Evolutionary conservation across 371 early-diverging fungal genomes (phyloP).

Genomic region (Circinella umbellata): DNA sequence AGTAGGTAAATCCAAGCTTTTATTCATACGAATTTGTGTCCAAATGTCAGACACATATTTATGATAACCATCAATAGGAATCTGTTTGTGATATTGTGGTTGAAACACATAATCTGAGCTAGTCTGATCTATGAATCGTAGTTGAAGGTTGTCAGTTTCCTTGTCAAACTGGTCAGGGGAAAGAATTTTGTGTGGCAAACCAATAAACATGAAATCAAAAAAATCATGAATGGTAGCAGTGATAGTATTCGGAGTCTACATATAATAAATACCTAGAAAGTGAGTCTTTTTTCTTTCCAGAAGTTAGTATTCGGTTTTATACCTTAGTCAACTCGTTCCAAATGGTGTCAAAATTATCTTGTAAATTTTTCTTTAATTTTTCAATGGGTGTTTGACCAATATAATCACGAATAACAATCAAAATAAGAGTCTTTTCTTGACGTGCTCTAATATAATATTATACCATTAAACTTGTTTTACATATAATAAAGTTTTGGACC

Average conservation of each 20-base stretch:
- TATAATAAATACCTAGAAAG: no score
- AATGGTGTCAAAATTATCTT: slow-evolving; percentile 84
- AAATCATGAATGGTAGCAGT: slow-evolving; percentile 72
- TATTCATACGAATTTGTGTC: slow-evolving; percentile 91
- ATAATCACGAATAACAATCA: slow-evolving; percentile 97
- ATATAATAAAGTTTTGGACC: neutral
- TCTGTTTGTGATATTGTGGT: slow-evolving; percentile 85
- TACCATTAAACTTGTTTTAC: neutral
- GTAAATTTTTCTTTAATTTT: slow-evolving; percentile 75
- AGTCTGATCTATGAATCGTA: slow-evolving; percentile 76
- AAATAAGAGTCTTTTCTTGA: slow-evolving; percentile 82
- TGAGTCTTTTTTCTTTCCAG: slow-evolving; percentile 23
- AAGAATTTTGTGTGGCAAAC: slow-evolving; percentile 90
- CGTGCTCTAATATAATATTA: slow-evolving; percentile 36
- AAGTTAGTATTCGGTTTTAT: no score
- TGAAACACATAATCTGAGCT: slow-evolving; percentile 84
- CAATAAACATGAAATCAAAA: slow-evolving; percentile 92
- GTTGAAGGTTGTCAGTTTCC: slow-evolving; percentile 70
- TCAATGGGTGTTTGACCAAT: slow-evolving; percentile 73
- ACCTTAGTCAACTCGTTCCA: slow-evolving; percentile 85
- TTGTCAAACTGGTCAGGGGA: slow-evolving; percentile 84
- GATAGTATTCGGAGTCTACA: no score
- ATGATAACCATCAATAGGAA: slow-evolving; percentile 95
- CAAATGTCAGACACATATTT: slow-evolving; percentile 91
- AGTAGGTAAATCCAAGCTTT: slow-evolving; percentile 96